Percentiles rank a stretch among this genome's conserved stretches.
These are phyloP conservation scores for Fusarium pseudograminearum DNA, from an alignment of 2,329 filamentous ascomycete genomes.

Conservation along the genomic window DNA sequence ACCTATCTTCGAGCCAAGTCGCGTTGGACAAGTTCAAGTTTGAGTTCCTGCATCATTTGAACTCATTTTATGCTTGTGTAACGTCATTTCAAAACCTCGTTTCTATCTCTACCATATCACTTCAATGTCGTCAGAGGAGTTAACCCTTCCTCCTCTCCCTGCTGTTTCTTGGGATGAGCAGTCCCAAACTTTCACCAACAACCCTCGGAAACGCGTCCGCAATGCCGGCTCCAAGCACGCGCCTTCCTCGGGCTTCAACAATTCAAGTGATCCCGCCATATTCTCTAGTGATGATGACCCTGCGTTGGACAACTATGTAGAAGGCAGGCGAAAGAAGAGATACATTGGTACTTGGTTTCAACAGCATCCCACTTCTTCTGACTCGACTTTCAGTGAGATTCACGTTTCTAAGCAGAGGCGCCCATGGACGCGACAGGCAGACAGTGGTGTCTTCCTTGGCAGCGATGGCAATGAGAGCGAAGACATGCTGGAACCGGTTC, in stretches of 20 bases:
- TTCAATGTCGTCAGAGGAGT: slow-evolving; percentile 56
- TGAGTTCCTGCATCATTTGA: slow-evolving; percentile 17
- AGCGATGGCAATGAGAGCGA: slow-evolving; percentile 67
- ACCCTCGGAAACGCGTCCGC: slow-evolving; percentile 56
- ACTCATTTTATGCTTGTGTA: slow-evolving; percentile 23
- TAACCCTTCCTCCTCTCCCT: slow-evolving; percentile 56
- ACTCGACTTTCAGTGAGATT: slow-evolving; percentile 60
- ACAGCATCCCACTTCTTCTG: slow-evolving; percentile 65
- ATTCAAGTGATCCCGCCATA: slow-evolving; percentile 77
- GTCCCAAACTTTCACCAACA: slow-evolving; percentile 55
- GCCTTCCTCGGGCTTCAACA: slow-evolving; percentile 60
- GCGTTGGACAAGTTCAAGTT: slow-evolving; percentile 25
- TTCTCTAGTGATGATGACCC: slow-evolving; percentile 81
- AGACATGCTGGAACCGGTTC: slow-evolving; percentile 52
- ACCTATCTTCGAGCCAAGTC: slow-evolving; percentile 15
- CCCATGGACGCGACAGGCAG: slow-evolving; percentile 68
- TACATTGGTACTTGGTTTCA: slow-evolving; percentile 77
- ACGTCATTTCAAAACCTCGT: background rate
- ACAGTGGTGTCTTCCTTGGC: slow-evolving; percentile 77
- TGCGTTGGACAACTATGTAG: slow-evolving; percentile 72
- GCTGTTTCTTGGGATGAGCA: slow-evolving; percentile 55
- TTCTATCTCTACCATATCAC: slow-evolving; percentile 3
- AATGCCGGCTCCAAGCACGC: slow-evolving; percentile 47
- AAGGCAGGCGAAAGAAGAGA: slow-evolving; percentile 69
- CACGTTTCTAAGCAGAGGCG: slow-evolving; percentile 60